Conservation (phyloP, 306 rosid species). For the Prunus mongolica region DNA sequence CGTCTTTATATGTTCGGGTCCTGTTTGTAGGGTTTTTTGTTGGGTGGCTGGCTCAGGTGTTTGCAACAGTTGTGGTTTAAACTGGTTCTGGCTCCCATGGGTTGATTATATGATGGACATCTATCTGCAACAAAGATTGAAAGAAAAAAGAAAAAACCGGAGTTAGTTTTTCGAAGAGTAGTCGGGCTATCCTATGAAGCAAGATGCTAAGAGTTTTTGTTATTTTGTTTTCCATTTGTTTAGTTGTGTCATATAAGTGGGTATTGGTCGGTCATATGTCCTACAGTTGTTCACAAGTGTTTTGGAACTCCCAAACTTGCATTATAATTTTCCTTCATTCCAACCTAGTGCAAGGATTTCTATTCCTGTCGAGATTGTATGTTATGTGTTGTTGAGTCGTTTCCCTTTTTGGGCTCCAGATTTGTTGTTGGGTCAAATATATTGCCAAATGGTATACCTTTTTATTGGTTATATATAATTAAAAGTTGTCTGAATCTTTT, state of each 20-base stretch:
- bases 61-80: conserved; percentile 43
- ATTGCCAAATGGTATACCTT: conserved; percentile 15
- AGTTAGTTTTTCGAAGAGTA: conserved; percentile 22
- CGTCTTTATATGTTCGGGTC: conserved; percentile 33
- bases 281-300: conserved; percentile 16
- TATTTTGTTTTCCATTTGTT: neutral
- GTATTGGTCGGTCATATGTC: conserved; percentile 18
- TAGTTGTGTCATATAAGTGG: conserved; percentile 23
- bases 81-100: conserved; percentile 27
- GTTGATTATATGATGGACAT: conserved; percentile 26
- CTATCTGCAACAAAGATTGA: conserved; percentile 29
- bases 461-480: conserved; percentile 3
- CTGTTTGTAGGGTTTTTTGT: conserved; percentile 27
- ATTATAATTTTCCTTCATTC: neutral
- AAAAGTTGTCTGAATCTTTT: conserved; percentile 16
- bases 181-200: conserved; percentile 23
- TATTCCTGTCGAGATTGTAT: conserved; percentile 21
- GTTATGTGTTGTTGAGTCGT: conserved; percentile 5
- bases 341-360: conserved; percentile 21
- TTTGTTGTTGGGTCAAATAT: conserved; percentile 3
- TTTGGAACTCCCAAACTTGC: conserved; percentile 44
- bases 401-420: neutral
- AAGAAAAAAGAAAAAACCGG: conserved; percentile 14
- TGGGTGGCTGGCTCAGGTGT: conserved; percentile 31
- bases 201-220: conserved; percentile 17